Conservation (phyloP, 768 basidiomycete genomes). For the Fomitopsis pulvina region DNA sequence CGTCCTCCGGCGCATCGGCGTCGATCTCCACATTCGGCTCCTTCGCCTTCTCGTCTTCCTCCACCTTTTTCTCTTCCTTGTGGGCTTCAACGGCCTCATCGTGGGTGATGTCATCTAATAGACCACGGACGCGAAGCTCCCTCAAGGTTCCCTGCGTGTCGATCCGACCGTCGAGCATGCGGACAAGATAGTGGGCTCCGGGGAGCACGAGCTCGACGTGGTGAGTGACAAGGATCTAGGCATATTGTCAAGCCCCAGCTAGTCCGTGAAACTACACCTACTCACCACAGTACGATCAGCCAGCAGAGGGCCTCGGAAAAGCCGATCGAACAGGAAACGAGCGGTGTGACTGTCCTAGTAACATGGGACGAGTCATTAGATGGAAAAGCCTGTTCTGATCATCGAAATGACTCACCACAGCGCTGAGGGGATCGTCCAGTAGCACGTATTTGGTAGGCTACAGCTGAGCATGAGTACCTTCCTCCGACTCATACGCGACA, state of each 20-base stretch:
- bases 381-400: neutral
- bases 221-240: slow-evolving; percentile 68
- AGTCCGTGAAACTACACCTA: neutral
- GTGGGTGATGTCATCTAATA: slow-evolving; percentile 54
- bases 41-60: slow-evolving; percentile 6
- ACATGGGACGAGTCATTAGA: neutral
- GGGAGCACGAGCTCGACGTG: slow-evolving; percentile 81
- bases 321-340: slow-evolving; percentile 52
- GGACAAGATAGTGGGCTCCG: slow-evolving; percentile 63
- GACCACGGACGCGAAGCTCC: slow-evolving; percentile 54
- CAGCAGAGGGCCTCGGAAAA: slow-evolving; percentile 62
- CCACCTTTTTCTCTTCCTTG: slow-evolving; percentile 33
- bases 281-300: slow-evolving; percentile 60
- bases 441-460: slow-evolving; percentile 40
- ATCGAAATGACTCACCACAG: slow-evolving; percentile 49
- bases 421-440: slow-evolving; percentile 79
- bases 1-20: slow-evolving; percentile 19
- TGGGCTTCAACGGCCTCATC: slow-evolving; percentile 42
- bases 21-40: slow-evolving; percentile 24
- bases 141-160: slow-evolving; percentile 66
- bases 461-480: neutral
- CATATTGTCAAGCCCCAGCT: too few species aligned
- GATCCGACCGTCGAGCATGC: slow-evolving; percentile 78
- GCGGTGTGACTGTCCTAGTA: slow-evolving; percentile 63
- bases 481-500: neutral